phyloP scores from a whole-genome alignment of 441 rosid species.

The Populus hybrid region DNA sequence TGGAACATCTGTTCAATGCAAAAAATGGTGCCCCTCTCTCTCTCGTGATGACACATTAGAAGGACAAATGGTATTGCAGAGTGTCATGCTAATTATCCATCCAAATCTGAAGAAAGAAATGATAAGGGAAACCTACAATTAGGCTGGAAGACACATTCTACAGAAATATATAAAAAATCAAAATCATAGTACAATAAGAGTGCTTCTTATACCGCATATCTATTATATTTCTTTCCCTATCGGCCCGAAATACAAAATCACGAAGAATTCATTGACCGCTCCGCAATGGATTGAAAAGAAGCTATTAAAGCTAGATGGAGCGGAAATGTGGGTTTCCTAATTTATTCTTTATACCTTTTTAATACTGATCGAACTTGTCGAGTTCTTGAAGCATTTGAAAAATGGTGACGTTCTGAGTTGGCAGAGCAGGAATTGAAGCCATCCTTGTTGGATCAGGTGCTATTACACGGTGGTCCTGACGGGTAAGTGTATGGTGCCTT shows the following conservation, averaged over 20 bases:
- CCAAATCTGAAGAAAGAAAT: background rate
- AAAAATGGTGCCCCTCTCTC: background rate
- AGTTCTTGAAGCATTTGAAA: slow-evolving; percentile 59
- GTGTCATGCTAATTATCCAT: background rate
- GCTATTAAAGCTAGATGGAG: background rate
- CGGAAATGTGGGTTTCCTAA: background rate
- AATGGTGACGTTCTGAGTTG: slow-evolving; percentile 43
- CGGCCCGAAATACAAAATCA: background rate
- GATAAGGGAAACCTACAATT: background rate
- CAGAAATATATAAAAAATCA: slow-evolving; percentile 9
- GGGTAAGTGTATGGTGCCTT: slow-evolving; percentile 66
- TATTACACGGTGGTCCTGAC: slow-evolving; percentile 31
- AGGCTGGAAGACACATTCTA: background rate
- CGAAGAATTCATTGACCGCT: background rate
- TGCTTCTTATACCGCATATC: background rate
- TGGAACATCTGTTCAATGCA: background rate
- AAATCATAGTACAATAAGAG: slow-evolving; percentile 11
- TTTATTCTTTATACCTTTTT: slow-evolving; percentile 1
- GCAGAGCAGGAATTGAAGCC: slow-evolving; percentile 34
- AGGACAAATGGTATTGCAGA: background rate
- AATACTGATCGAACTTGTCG: slow-evolving; percentile 43
- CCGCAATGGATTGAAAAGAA: slow-evolving; percentile 1
- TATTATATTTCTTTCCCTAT: background rate
- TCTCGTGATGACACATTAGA: background rate
- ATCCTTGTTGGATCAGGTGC: slow-evolving; percentile 30